Conservation (phyloP, 2,329 filamentous ascomycete species). For the Colletotrichum costaricense region DNA sequence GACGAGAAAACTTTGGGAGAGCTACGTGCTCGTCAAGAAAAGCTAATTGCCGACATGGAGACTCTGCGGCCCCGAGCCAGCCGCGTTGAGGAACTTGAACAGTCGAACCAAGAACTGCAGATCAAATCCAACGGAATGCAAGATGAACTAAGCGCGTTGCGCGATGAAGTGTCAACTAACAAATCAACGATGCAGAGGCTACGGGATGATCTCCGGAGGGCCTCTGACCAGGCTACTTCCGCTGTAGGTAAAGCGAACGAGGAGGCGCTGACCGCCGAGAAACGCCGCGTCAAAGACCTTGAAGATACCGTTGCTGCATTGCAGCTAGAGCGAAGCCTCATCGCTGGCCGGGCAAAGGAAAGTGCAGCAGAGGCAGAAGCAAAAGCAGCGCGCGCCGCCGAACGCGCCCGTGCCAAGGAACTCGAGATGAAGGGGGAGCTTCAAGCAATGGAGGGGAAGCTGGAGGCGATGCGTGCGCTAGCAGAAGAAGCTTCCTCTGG, state of each 20-base stretch:
- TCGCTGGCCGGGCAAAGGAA: constrained; percentile 72
- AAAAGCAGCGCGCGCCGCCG: constrained; percentile 77
- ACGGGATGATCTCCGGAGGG: constrained; percentile 75
- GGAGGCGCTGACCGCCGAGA: constrained; percentile 75
- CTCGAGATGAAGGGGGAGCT: constrained; percentile 84
- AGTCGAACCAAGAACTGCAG: constrained; percentile 48
- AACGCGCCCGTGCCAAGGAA: constrained; percentile 76
- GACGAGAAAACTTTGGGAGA: constrained; percentile 74
- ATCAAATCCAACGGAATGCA: constrained; percentile 42
- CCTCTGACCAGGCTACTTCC: constrained; percentile 73
- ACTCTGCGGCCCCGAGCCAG: constrained; percentile 59
- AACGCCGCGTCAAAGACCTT: constrained; percentile 61
- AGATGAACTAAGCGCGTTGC: constrained; percentile 66
- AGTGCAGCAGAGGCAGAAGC: constrained; percentile 79
- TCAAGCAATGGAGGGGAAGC: constrained; percentile 83
- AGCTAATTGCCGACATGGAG: constrained; percentile 62
- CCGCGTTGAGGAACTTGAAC: constrained; percentile 67
- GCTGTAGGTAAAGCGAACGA: constrained; percentile 75
- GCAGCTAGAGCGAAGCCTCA: constrained; percentile 81
- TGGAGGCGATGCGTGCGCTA: constrained; percentile 86
- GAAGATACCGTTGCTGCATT: constrained; percentile 72
- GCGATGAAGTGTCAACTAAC: constrained; percentile 71
- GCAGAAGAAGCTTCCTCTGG: constrained; percentile 92
- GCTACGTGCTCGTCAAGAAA: constrained; percentile 69
- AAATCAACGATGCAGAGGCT: constrained; percentile 75